A percentile compares a stretch with the other conserved stretches of the same genome.
Evolutionary conservation across 106 monocot species (phyloP).

Genomic region (Xerophyta viscosa): DNA sequence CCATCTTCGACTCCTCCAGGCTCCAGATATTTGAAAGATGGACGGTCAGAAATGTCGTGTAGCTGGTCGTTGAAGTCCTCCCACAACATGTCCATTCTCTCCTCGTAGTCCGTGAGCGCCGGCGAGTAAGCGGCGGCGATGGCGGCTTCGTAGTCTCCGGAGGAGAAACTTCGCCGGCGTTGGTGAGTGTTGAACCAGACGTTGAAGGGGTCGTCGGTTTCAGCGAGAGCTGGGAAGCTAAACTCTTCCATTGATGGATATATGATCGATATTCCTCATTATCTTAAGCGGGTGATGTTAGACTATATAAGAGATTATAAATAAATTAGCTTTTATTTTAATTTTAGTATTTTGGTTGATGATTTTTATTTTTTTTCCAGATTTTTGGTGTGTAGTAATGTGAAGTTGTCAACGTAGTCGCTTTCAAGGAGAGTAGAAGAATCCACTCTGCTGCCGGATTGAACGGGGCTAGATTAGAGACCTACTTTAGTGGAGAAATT

Average conservation of each 20-base stretch:
- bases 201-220: neutral
- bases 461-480: too few species aligned
- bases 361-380: too few species aligned
- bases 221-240: neutral
- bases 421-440: conserved; percentile 4
- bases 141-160: neutral
- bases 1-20: conserved; percentile 2
- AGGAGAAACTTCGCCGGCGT: conserved; percentile 8
- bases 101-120: conserved; percentile 6
- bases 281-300: too few species aligned
- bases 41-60: neutral
- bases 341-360: too few species aligned
- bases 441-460: conserved; percentile 5
- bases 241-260: neutral
- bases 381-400: too few species aligned
- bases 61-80: conserved; percentile 53
- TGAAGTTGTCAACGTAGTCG: neutral
- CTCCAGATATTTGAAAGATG: neutral
- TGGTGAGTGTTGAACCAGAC: neutral
- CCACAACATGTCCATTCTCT: conserved; percentile 51
- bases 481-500: too few species aligned
- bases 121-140: neutral
- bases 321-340: too few species aligned
- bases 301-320: neutral
- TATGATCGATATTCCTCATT: neutral